Base-by-base conservation (phyloP, 2,329 filamentous ascomycete species). In the Cladosporium sp. region DNA sequence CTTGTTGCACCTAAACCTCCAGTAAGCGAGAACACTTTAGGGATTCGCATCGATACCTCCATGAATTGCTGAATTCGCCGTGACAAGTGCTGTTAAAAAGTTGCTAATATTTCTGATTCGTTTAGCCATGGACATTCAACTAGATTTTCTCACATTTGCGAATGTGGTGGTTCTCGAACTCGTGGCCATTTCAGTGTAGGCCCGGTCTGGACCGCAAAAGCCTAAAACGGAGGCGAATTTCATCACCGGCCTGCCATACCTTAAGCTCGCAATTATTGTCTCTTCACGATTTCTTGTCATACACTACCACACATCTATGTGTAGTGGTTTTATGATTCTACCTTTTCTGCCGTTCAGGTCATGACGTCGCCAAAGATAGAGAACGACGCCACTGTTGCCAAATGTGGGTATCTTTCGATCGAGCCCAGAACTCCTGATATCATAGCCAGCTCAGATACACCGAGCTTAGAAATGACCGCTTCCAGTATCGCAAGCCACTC, bases 351-450 rank as follows among this genome's bases (percentile, higher is more conserved):
- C 52, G 52, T 55, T 53, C 28, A 55, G n/a, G 16, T 55, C 52
- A 21, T 33, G 10, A 33, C n/a, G n/a, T 46, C 40, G n/a, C 40
- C n/a, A 46, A 12, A 12, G 40, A n/a, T 31, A 18, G 23, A n/a
- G 31, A 29, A n/a, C 8, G 21, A 31, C n/a, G 31, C 61, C 61
- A 52, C 61, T 46, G 61, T 63, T 63, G 61, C 50, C 50, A 31
- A 18, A 46, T 63, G 61, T 52, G 50, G 50, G 35, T 63, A 63
- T 63, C 16, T 29, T 26, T 26, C 37, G 56, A 8, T 31, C 35
- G 18, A 29, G 44, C 6, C 37, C 33, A 58, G 16, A 44, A 46
- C 40, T 46, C 40, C 40, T 21, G n/a, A 23, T 46, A 46, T 4
- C 4, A 21, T 23, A 21, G 40, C 40, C 40, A 46, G 40, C n/a